Conservation (phyloP, 2,329 filamentous ascomycete species). For the Fusarium torreyae region DNA sequence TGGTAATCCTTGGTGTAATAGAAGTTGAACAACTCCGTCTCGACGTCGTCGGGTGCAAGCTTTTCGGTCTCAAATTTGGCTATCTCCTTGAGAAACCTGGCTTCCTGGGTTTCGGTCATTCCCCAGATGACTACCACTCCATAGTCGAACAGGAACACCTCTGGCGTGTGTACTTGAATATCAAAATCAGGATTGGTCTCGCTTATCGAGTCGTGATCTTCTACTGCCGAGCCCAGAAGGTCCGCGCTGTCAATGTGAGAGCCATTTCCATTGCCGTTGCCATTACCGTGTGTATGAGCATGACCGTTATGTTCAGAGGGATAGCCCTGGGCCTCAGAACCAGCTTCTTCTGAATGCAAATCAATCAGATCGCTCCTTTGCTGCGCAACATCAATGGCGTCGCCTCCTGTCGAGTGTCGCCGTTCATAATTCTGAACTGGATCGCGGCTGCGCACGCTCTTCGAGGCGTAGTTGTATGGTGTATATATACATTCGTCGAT, state of each 20-base stretch:
- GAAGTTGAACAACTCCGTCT: slow-evolving; percentile 98
- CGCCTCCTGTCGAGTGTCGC: slow-evolving; percentile 82
- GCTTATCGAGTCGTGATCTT: slow-evolving; percentile 58
- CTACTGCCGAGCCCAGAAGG: slow-evolving; percentile 54
- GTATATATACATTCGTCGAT: slow-evolving; percentile 99
- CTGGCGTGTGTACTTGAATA: slow-evolving; percentile 89
- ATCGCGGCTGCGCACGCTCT: slow-evolving; percentile 54
- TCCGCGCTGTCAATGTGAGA: slow-evolving; percentile 52
- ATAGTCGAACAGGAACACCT: slow-evolving; percentile 97
- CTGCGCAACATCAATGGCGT: slow-evolving; percentile 59
- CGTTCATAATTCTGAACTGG: slow-evolving; percentile 70
- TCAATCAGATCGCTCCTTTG: slow-evolving; percentile 76
- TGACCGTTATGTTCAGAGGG: slow-evolving; percentile 46
- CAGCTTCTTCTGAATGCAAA: slow-evolving; percentile 61
- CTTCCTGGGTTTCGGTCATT: slow-evolving; percentile 92
- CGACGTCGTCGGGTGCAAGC: slow-evolving; percentile 87
- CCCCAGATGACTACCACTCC: slow-evolving; percentile 99
- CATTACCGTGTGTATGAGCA: slow-evolving; percentile 45
- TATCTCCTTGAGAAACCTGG: slow-evolving; percentile 92
- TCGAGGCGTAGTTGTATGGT: slow-evolving; percentile 82
- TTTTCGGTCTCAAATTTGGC: slow-evolving; percentile 95
- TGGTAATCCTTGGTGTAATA: slow-evolving; percentile 99
- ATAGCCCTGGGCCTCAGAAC: slow-evolving; percentile 52
- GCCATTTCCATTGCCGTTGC: slow-evolving; percentile 47
- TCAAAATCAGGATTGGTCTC: slow-evolving; percentile 80